A percentile compares a stretch with the other conserved stretches of the same genome.
Conservation (phyloP, 2,329 filamentous ascomycete species). For the Zymoseptoria passerinii region DNA sequence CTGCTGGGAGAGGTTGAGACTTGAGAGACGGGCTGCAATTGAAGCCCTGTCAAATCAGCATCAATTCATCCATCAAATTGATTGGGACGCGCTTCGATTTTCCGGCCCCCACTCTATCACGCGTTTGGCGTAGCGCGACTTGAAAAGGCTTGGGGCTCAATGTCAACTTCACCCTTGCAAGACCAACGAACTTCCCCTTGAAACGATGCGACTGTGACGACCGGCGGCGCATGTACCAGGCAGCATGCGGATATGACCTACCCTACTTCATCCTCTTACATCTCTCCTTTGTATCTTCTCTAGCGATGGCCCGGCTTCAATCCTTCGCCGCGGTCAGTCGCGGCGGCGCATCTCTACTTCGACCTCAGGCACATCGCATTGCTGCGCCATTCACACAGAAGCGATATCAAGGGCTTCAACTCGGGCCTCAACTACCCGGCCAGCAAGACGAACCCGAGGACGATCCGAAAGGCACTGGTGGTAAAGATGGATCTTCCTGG, state of each 20-base stretch:
- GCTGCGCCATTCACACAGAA: conserved; percentile 3
- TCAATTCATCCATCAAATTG: no score
- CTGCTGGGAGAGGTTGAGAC: no score
- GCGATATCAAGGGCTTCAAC: conserved; percentile 4
- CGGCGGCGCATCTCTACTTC: conserved; percentile 1
- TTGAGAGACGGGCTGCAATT: no score
- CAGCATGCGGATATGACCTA: background rate
- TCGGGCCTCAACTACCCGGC: conserved; percentile 15
- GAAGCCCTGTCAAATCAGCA: no score
- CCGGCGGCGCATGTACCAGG: background rate
- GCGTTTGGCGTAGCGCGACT: background rate
- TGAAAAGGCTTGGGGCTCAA: background rate
- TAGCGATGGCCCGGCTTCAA: background rate
- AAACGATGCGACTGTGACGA: background rate
- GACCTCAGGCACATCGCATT: background rate
- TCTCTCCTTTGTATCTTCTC: background rate
- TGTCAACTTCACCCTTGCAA: background rate
- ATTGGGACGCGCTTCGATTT: no score
- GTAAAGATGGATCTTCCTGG: conserved; percentile 17
- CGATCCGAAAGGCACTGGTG: conserved; percentile 5
- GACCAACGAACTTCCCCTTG: background rate
- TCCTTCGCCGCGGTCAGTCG: background rate
- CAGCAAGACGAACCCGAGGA: conserved; percentile 16
- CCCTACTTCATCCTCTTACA: background rate
- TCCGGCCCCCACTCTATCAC: no score